A percentile compares a stretch with the other conserved stretches of the same genome.
phyloP scores from a whole-genome alignment of 1,284 basidiomycete species.

The Coniferiporia sulphurascens region DNA sequence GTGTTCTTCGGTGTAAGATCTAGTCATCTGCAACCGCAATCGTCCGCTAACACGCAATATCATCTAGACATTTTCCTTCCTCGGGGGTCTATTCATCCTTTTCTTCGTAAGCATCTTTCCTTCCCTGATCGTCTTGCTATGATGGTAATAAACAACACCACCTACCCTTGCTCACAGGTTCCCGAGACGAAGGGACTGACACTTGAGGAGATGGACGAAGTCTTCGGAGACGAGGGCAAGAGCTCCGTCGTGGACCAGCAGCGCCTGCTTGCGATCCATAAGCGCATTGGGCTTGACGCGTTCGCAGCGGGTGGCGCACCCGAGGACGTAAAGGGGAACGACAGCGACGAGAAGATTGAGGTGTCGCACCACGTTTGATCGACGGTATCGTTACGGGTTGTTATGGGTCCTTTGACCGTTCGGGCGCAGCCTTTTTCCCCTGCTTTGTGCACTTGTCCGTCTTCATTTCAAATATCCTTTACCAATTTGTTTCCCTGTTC shows the following conservation, averaged over 20 bases:
- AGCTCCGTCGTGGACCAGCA: constrained; percentile 46
- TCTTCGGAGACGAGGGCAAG: constrained; percentile 52
- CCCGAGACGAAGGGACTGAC: constrained; percentile 67
- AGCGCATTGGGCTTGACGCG: constrained; percentile 47
- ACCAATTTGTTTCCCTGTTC: no score
- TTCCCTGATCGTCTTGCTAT: neutral
- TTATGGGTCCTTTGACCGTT: no score
- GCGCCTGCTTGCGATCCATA: constrained; percentile 51
- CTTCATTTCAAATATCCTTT: no score
- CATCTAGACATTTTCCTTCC: constrained; percentile 49
- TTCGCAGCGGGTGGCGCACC: constrained; percentile 19
- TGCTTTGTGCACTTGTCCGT: no score
- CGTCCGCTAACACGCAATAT: no score
- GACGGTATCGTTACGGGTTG: no score
- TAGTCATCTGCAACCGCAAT: neutral
- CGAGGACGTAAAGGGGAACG: neutral
- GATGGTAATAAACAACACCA: no score
- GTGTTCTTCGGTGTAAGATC: constrained; percentile 59
- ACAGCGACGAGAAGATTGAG: constrained; percentile 8
- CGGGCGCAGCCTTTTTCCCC: no score
- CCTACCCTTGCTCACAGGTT: constrained; percentile 32
- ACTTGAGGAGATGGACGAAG: constrained; percentile 68
- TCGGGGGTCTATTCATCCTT: constrained; percentile 58
- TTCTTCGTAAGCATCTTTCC: constrained; percentile 45
- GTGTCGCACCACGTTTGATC: neutral